Base-by-base conservation (phyloP, 805 yeast genomes). In the Candida hungchunana region DNA sequence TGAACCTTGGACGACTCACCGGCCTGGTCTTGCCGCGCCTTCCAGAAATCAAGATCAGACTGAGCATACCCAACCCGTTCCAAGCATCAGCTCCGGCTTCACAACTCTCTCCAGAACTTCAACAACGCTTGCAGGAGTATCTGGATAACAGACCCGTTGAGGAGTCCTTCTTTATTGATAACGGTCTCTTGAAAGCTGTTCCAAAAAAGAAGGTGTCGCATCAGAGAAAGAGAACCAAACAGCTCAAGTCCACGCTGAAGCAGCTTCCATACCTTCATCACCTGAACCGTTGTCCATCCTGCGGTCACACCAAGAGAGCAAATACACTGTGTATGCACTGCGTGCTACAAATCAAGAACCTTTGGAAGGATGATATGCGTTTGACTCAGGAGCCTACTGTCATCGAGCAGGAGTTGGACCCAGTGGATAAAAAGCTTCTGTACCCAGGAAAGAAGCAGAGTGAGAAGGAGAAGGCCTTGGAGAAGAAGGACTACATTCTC, bases 151-250 rank as follows among this genome's bases (percentile, higher is more conserved):
- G 48, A 35, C 29, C 49, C 3, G 39, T 48, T 6, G 60, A 40
- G 12, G 54, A 53, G 20, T 69, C 60, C 14, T 59, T 64, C 39
- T 69, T 71, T 59, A 60, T 69, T 20, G 83, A 77, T 47, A 72
- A 78, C 46, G 95, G 94, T n/a, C 73, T 84, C 20, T 65, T 86
- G 36, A 67, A 69, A 47, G 98, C 98, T 6, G 97, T 79, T 6
- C 97, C 98, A 37, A 93, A 93, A 69, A 88, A 89, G 75, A 89
- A 88, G 61, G 78, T 78, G 2, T 87, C 97, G 7, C 86, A 87
- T 58, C 77, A 77, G 64, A 84, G 86, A 60, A 83, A 85, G 54
- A 79, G 97, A 61, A 81, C 76, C 57, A 78, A 89, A 64, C 77
- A 82, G 48, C 75, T 85, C 47, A 88, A 87, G 7, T 86, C 90